Conservation (phyloP, 805 yeast species). For the Pichia kluyveri region DNA sequence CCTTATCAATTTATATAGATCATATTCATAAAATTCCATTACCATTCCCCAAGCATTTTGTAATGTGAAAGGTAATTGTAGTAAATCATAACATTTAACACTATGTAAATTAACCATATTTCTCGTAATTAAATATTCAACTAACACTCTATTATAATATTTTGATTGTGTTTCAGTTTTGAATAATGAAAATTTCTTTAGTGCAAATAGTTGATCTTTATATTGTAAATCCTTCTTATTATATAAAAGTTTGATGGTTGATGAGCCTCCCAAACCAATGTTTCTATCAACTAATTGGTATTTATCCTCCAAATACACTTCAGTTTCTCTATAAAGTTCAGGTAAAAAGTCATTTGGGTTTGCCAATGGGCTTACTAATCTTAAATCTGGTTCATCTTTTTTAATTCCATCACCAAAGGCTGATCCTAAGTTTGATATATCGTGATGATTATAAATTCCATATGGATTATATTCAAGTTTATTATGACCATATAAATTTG, state of each 20-base stretch:
- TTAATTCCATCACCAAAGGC: conserved; percentile 19
- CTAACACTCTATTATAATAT: conserved; percentile 54
- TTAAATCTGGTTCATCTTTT: conserved; percentile 28
- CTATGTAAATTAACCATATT: conserved; percentile 48
- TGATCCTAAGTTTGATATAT: conserved; percentile 22
- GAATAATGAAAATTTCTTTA: conserved; percentile 55
- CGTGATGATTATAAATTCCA: conserved; percentile 35
- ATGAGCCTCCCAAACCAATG: conserved; percentile 67
- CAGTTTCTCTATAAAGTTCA: conserved; percentile 37
- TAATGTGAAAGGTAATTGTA: conserved; percentile 50
- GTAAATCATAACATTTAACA: conserved; percentile 43
- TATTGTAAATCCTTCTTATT: conserved; percentile 28
- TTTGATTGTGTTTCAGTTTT: conserved; percentile 35
- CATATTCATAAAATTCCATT: conserved; percentile 56
- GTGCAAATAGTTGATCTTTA: conserved; percentile 34
- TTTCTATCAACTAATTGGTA: conserved; percentile 37
- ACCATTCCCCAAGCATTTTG: conserved; percentile 73
- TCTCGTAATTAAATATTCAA: conserved; percentile 57
- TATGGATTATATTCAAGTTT: conserved; percentile 55
- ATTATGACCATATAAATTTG: conserved; percentile 1
- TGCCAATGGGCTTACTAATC: conserved; percentile 51
- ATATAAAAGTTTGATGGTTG: conserved; percentile 39
- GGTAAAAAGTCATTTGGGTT: conserved; percentile 63
- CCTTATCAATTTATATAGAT: conserved; percentile 46
- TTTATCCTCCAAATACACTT: conserved; percentile 42